Percentiles rank a stretch among this genome's conserved stretches.
Conservation (phyloP, 768 basidiomycete species). For the Xerocomellus intermedius region DNA sequence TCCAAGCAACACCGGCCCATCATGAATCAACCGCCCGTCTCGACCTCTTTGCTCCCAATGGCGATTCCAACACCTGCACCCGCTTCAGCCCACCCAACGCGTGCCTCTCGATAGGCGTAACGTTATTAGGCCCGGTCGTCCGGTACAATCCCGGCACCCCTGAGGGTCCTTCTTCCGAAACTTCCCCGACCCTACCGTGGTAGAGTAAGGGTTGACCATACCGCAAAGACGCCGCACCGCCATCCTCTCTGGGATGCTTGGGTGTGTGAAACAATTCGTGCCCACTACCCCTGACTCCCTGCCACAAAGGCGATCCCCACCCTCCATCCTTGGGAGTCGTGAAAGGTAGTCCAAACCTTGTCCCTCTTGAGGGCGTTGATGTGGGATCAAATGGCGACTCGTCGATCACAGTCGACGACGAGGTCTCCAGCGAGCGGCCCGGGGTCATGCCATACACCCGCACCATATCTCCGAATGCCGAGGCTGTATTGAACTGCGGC, state of each 20-base stretch:
- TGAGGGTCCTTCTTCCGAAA: slow-evolving; percentile 18
- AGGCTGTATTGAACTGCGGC: slow-evolving; percentile 40
- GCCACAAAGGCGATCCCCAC: slow-evolving; percentile 34
- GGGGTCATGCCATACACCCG: slow-evolving; percentile 42
- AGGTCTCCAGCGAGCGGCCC: slow-evolving; percentile 34
- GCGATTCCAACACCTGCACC: slow-evolving; percentile 29
- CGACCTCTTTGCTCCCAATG: slow-evolving; percentile 28
- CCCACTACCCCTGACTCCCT: slow-evolving; percentile 32
- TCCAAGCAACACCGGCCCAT: not conserved
- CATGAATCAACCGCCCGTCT: slow-evolving; percentile 19
- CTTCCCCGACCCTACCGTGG: slow-evolving; percentile 21
- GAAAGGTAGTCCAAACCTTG: slow-evolving; percentile 57
- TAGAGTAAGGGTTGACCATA: slow-evolving; percentile 5
- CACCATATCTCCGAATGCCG: slow-evolving; percentile 34
- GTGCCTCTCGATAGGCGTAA: slow-evolving; percentile 53
- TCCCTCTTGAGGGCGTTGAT: slow-evolving; percentile 78
- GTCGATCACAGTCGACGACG: slow-evolving; percentile 33
- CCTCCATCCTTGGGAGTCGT: slow-evolving; percentile 59
- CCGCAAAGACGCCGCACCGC: slow-evolving; percentile 8
- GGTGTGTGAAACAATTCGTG: slow-evolving; percentile 55
- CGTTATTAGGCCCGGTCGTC: slow-evolving; percentile 35
- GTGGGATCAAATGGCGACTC: slow-evolving; percentile 73
- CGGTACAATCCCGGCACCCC: slow-evolving; percentile 17
- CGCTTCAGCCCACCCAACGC: slow-evolving; percentile 16
- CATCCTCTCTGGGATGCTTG: slow-evolving; percentile 33